phyloP scores from a whole-genome alignment of 2,329 filamentous ascomycete genomes.

The Fusarium papillatum region DNA sequence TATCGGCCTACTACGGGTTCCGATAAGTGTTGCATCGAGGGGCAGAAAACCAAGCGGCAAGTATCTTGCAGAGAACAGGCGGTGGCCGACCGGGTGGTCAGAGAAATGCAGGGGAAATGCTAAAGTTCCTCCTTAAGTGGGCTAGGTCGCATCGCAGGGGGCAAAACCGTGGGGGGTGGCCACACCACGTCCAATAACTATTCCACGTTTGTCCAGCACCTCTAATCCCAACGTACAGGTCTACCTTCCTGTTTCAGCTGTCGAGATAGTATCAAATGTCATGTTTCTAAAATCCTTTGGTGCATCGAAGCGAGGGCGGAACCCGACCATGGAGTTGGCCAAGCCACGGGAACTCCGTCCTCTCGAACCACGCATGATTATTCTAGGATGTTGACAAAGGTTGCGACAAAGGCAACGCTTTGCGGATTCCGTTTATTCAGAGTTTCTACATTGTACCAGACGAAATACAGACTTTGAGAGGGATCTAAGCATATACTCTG shows the following conservation, averaged over 20 bases:
- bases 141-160: not conserved
- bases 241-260: not conserved
- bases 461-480: not conserved
- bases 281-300: not conserved
- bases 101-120: not conserved
- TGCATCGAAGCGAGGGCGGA: not conserved
- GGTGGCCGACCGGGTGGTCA: not conserved
- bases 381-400: not conserved
- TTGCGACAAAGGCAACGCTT: not conserved
- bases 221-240: not conserved
- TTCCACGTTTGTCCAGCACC: not conserved
- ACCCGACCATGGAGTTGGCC: not conserved
- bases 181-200: not conserved
- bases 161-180: not conserved
- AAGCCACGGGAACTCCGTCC: not conserved
- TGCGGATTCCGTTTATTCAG: not conserved
- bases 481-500: not conserved
- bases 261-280: not conserved
- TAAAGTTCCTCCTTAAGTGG: not conserved
- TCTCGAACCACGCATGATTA: not conserved
- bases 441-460: not conserved
- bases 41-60: not conserved
- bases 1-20: slow-evolving; percentile 13
- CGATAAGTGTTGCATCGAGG: not conserved
- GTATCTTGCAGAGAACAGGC: not conserved